Base-by-base conservation (phyloP, 2,329 filamentous ascomycete species). In the Aspergillus caelatus region DNA sequence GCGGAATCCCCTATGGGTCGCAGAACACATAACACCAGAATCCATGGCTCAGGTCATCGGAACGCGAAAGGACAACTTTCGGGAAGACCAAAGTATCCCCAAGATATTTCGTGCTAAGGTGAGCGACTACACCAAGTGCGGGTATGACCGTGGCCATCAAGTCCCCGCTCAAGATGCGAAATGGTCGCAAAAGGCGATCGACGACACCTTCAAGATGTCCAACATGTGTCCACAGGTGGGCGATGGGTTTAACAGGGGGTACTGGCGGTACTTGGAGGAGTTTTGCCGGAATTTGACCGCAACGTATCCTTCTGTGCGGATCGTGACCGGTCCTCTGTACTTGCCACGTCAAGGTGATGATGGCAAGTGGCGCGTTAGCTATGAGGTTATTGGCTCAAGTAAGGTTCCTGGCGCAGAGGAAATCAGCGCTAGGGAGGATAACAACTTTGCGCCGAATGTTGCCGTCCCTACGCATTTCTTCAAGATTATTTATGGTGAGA, bases 141-240 rank as follows among this genome's bases (percentile, higher is more conserved):
- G 95, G 72, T 99, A 96, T 78, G 95, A 99, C 79, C 88, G 95
- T 41, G 95, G 95, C 65, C 95, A 99, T 81, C 95, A 99, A 81
- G 94, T 97, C 11, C 95, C 95, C 12, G 95, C 95, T 8, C 95
- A 95, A 45, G 95, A 99, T 80, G 92, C 91, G 62, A 96, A 96
- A 81, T 99, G 95, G 94, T 91, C 89, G 67, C 95, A 99, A 80
- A 79, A 86, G 36, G 94, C 95, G 67, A 97, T 98, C 93, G 89
- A 99, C 80, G 92, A 92, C 62, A 99, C 95, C 3, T 99, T 99
- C 75, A 90, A 88, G 74, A 86, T 99, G 61, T 90, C 86, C 75
- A 99, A 99, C 82, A 99, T 99, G 94, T 97, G 94, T 76, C 95
- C 95, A 36, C 95, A 99, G 81, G 94, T 99, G 32, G 95, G 95